These are phyloP conservation scores for Hypericum perforatum DNA, from an alignment of 345 rosid genomes.

Conservation along the genomic window DNA sequence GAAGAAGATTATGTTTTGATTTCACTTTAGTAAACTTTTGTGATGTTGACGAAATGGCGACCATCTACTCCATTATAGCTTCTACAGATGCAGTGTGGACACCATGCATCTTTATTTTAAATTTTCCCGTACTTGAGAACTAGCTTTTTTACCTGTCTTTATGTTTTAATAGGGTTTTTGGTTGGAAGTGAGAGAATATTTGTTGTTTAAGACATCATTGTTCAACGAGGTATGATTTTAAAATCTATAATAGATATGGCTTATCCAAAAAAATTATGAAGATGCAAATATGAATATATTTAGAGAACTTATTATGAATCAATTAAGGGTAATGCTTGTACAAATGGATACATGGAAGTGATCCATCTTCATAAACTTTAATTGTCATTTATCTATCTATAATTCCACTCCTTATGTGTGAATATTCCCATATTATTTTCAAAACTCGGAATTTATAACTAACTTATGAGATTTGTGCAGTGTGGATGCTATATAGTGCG, in stretches of 20 bases:
- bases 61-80: slow-evolving; percentile 29
- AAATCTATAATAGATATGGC: slow-evolving; percentile 8
- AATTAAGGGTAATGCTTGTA: slow-evolving; percentile 17
- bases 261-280: too few species aligned
- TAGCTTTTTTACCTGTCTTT: slow-evolving; percentile 11
- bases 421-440: too few species aligned
- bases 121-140: slow-evolving; percentile 16
- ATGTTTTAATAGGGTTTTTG: slow-evolving; percentile 13
- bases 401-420: too few species aligned
- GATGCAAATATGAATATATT: too few species aligned
- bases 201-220: slow-evolving; percentile 48
- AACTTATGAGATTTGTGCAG: too few species aligned
- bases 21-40: slow-evolving; percentile 51
- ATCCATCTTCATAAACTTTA: too few species aligned
- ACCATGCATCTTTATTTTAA: slow-evolving; percentile 10
- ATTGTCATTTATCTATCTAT: too few species aligned
- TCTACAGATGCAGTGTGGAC: slow-evolving; percentile 20
- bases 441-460: too few species aligned
- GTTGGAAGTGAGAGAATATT: slow-evolving; percentile 24
- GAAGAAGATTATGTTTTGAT: slow-evolving; percentile 12
- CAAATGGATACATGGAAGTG: too few species aligned
- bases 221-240: slow-evolving; percentile 16
- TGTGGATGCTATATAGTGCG: too few species aligned
- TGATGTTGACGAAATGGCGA: slow-evolving; percentile 83
- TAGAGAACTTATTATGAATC: not conserved